These are phyloP conservation scores for Houttuynia cordata DNA, from an alignment of 164 flowering plant species.

Conservation along the genomic window DNA sequence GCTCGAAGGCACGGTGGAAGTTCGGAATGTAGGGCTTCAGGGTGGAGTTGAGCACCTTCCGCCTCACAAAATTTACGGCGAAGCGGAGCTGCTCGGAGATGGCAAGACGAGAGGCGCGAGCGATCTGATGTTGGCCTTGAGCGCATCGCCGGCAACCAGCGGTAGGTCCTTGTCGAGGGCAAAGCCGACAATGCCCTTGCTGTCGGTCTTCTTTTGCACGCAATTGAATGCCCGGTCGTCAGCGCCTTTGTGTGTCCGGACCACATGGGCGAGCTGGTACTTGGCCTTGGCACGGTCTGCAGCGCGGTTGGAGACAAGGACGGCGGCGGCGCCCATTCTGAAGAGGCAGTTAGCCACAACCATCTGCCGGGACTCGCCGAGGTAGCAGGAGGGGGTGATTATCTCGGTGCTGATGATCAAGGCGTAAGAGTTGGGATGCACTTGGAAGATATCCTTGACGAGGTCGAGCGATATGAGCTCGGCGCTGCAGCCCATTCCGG, in stretches of 20 bases:
- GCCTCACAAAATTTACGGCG: neutral
- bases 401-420: neutral
- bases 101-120: neutral
- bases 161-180: too few relatives aligned
- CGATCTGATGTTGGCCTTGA: neutral
- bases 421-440: neutral
- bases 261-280: neutral
- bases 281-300: neutral
- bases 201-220: too few relatives aligned
- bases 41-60: neutral
- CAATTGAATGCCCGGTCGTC: neutral
- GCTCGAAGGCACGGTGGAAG: constrained; percentile 12
- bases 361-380: neutral
- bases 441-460: neutral
- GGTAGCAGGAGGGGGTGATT: neutral
- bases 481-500: neutral
- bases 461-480: neutral
- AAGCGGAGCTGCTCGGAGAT: neutral
- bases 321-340: neutral
- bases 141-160: neutral
- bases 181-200: too few relatives aligned
- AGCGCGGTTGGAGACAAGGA: neutral
- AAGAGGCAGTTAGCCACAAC: neutral
- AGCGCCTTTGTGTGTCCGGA: neutral
- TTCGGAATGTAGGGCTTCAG: constrained; percentile 5